These are phyloP conservation scores for Hypoxylon fuscum DNA, from an alignment of 495 filamentous ascomycete genomes.

Conservation along the genomic window DNA sequence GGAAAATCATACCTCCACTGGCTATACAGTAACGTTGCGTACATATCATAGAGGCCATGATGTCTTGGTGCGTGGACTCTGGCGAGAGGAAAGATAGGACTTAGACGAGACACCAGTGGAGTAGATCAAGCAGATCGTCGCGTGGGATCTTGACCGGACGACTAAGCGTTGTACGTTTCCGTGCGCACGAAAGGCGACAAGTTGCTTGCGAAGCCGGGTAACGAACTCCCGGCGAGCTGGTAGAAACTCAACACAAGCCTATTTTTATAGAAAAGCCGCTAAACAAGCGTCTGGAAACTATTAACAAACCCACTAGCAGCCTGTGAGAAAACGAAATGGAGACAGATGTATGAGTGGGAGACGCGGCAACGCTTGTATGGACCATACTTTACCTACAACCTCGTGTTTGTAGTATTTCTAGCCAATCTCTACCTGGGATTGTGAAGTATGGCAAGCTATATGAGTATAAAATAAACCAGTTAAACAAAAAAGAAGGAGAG, in stretches of 20 bases:
- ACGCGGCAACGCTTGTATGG: slow-evolving; percentile 27
- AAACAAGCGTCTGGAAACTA: slow-evolving; percentile 11
- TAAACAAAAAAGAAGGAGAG: slow-evolving; percentile 13
- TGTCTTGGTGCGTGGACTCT: slow-evolving; percentile 10
- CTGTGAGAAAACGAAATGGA: slow-evolving; percentile 20
- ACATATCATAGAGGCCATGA: slow-evolving; percentile 25
- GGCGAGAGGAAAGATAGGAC: slow-evolving; percentile 8
- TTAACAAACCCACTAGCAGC: slow-evolving; percentile 10
- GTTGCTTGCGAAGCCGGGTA: slow-evolving; percentile 5
- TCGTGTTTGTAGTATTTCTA: background rate
- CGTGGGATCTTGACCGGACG: slow-evolving; percentile 10
- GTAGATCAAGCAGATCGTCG: slow-evolving; percentile 30
- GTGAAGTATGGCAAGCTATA: slow-evolving; percentile 18
- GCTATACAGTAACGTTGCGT: slow-evolving; percentile 40
- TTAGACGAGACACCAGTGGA: slow-evolving; percentile 32
- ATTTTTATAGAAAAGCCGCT: slow-evolving; percentile 15
- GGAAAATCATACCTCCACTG: slow-evolving; percentile 34
- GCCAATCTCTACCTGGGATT: slow-evolving; percentile 12
- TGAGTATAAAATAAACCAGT: slow-evolving; percentile 13
- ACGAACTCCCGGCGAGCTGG: slow-evolving; percentile 21
- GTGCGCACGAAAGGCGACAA: slow-evolving; percentile 14
- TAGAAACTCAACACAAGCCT: slow-evolving; percentile 12
- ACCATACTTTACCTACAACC: slow-evolving; percentile 19
- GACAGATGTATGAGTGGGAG: slow-evolving; percentile 21
- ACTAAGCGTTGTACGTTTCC: slow-evolving; percentile 12